Evolutionary conservation across 495 filamentous ascomycete genomes (phyloP), one percentile per base, ranked within the genome.

Genomic region (Neurospora sp.): DNA sequence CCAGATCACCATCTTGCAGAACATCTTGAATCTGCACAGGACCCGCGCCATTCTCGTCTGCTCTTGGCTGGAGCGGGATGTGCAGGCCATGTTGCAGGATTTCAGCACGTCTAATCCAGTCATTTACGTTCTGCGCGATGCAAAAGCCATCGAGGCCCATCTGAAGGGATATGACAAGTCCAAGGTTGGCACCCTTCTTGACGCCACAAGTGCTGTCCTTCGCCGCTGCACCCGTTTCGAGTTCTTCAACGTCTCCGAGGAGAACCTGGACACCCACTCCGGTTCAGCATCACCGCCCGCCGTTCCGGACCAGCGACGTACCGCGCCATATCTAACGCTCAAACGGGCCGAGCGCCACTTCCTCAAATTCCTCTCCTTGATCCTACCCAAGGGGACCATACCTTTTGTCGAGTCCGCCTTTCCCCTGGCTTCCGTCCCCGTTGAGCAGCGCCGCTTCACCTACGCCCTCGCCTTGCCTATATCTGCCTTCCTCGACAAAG

Each of bases 311-410:
- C 85, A 85, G 28, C 81, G 83, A 21, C 86, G 84, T 5, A 81
- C 83, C 4, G 86, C 86, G 6, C 86, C 88, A 21, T 91, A 90
- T 43, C 89, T 92, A 71, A 90, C 90, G 15, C 80, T 94, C 54
- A 93, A 93, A 77, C 85, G 89, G 66, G 90, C 88, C 21, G 92
- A 93, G 78, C 85, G 91, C 70, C 90, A 93, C 72, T 90, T 94
- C 73, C 88, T 91, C 6, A 86, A 87, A 34, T 90, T 93, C 73
- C 85, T 93, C 1, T 88, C 87, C 8, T 85, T 91, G 70, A 81
- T 91, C 21, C 86, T 88, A 15, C 87, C 88, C 5, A 79, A 80
- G 62, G 84, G 86, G 59, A 81, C 85, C 19, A 83, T 87, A 76
- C 84, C 84, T 19, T 86, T 86, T 72, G 84, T 89, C 54, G 89